These are phyloP conservation scores for Coemansia sp. DNA, from an alignment of 371 early-diverging fungal species.

Conservation along the genomic window DNA sequence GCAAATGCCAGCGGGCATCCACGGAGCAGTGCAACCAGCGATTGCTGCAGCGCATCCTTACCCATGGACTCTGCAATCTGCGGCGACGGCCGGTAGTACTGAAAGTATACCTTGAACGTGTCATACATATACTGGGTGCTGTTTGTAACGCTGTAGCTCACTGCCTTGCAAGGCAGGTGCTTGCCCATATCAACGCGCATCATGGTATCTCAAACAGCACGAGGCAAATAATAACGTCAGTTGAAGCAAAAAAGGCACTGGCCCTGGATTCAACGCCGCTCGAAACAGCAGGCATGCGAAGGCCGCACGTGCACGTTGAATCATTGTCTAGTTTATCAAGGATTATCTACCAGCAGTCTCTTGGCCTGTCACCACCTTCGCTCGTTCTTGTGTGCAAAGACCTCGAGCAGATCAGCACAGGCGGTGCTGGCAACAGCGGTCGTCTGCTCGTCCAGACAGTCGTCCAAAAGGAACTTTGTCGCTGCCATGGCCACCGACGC, in stretches of 20 bases:
- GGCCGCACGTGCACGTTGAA: too few species aligned
- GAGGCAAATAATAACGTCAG: not conserved
- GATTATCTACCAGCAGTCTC: not conserved
- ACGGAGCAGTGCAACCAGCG: constrained; percentile 10
- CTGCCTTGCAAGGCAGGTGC: constrained; percentile 9
- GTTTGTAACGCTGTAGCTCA: constrained; percentile 12
- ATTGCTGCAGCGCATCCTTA: not conserved
- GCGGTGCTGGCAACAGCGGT: constrained; percentile 13
- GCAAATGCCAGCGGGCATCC: constrained; percentile 26
- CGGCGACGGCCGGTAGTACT: constrained; percentile 17
- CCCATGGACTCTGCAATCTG: constrained; percentile 3
- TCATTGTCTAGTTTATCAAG: not conserved
- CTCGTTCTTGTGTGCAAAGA: constrained; percentile 32
- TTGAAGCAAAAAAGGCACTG: too few species aligned
- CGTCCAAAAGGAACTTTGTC: constrained; percentile 17
- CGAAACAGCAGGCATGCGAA: too few species aligned
- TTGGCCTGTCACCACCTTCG: constrained; percentile 22
- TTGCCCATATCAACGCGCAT: constrained; percentile 1
- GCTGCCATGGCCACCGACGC: constrained; percentile 55
- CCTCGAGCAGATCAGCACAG: constrained; percentile 22
- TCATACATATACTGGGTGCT: constrained; percentile 38
- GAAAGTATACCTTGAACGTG: constrained; percentile 30
- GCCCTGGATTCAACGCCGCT: too few species aligned
- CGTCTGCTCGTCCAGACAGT: not conserved
- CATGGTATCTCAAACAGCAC: not conserved